Percentiles rank a stretch among this genome's conserved stretches.
Evolutionary conservation across 2,329 filamentous ascomycete species (phyloP).

Genomic region (Penicillium griseofulvum): DNA sequence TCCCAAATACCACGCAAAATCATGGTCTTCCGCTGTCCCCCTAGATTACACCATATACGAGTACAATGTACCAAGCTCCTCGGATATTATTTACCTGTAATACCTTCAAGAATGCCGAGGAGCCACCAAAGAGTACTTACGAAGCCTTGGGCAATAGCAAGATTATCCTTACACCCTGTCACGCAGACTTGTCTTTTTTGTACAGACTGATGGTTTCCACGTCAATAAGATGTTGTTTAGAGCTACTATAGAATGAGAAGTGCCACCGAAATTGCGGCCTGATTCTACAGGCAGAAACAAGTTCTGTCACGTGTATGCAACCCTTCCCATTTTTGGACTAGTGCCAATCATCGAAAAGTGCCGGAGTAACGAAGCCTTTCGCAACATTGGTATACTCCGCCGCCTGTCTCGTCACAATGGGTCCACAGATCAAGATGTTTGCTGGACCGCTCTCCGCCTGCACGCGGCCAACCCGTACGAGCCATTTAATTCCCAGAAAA

Average conservation of each 20-base stretch:
- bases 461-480: constrained; percentile 36
- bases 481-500: neutral
- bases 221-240: neutral
- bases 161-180: accelerated
- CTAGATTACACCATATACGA: too few relatives aligned
- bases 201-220: too few relatives aligned
- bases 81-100: neutral
- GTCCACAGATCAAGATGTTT: constrained; percentile 36
- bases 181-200: neutral
- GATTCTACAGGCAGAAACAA: neutral
- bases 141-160: neutral
- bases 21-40: too few relatives aligned
- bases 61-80: neutral
- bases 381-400: constrained; percentile 10
- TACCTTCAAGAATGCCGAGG: neutral
- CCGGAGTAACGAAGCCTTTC: constrained; percentile 12
- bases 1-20: too few relatives aligned
- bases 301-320: neutral
- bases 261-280: neutral
- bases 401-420: constrained; percentile 29
- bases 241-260: neutral
- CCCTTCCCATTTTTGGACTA: constrained; percentile 8
- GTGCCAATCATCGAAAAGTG: constrained; percentile 23
- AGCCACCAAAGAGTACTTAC: neutral
- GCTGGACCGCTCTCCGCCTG: constrained; percentile 35